These are phyloP conservation scores for Populus pruinosa DNA, from an alignment of 345 rosid species.

Conservation along the genomic window DNA sequence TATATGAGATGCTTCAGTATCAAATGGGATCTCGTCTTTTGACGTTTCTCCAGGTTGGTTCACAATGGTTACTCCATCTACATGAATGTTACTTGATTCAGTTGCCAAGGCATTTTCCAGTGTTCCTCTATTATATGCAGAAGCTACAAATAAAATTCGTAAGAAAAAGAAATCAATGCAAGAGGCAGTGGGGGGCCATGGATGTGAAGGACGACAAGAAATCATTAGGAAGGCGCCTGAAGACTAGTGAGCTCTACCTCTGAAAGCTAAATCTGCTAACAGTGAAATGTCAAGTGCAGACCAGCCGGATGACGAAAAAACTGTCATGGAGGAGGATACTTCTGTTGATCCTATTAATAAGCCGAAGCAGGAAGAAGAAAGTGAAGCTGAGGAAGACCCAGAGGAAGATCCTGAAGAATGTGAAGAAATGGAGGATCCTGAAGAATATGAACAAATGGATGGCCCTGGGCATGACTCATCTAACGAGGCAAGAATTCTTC, in stretches of 20 bases:
- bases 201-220: slow-evolving; percentile 43
- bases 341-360: slow-evolving; percentile 37
- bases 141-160: slow-evolving; percentile 63
- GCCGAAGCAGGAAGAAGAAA: slow-evolving; percentile 34
- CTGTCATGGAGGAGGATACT: slow-evolving; percentile 20
- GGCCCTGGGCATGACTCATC: slow-evolving; percentile 39
- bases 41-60: slow-evolving; percentile 75
- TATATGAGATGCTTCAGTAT: slow-evolving; percentile 91
- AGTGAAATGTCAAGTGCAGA: slow-evolving; percentile 31
- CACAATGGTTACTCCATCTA: background rate
- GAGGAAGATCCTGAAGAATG: slow-evolving; percentile 68
- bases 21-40: slow-evolving; percentile 87
- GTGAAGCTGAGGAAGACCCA: slow-evolving; percentile 43
- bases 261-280: slow-evolving; percentile 35
- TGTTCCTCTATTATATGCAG: slow-evolving; percentile 31
- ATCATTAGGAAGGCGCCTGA: slow-evolving; percentile 45
- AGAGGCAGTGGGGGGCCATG: slow-evolving; percentile 65
- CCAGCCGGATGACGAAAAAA: slow-evolving; percentile 17
- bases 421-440: slow-evolving; percentile 38
- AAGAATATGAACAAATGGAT: slow-evolving; percentile 53
- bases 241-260: slow-evolving; percentile 41
- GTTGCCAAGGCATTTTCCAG: background rate
- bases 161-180: slow-evolving; percentile 65
- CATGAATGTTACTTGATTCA: slow-evolving; percentile 5
- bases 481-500: slow-evolving; percentile 47